Base-by-base conservation (phyloP, 2,329 filamentous ascomycete species). In the Colletotrichum sidae region DNA sequence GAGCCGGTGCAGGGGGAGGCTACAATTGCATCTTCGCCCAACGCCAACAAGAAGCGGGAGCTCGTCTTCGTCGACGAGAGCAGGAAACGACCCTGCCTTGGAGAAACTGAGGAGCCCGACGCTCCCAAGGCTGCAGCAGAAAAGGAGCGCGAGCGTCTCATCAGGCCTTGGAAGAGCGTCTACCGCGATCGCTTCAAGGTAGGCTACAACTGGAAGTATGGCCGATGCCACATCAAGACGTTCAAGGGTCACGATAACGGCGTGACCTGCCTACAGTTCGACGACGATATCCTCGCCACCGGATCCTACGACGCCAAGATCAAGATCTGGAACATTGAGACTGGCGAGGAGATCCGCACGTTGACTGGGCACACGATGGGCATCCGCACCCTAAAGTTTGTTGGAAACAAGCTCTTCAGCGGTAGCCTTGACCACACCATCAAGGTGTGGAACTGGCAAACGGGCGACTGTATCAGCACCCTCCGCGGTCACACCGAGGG, bases 131-230 rank as follows among this genome's bases (percentile, higher is more conserved):
- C 54, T 65, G 71, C 74, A 60, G 55, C 78, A 7, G 70, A 74
- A 51, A 69, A 76, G 17, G 78, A 78, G 60, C 73, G 77, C 4
- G 81, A 84, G 65, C 83, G 81, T 34, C 84, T 83, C 68, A 85
- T 84, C 55, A 80, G 93, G 37, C 94, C 60, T 91, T 99, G 96
- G 96, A 99, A 99, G 78, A 94, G 97, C 67, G 93, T 99, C 1
- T 99, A 99, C 81, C 92, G 93, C 69, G 95, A 97, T 76, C 88
- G 93, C 13, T 98, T 95, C 84, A 96, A 95, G 76, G 94, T 99
- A 52, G 95, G 96, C 55, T 96, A 91, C 66, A 98, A 98, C 76
- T 99, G 96, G 96, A 97, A 97, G 76, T 94, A 97, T 69, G 95
- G 96, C 4, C 89, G 95, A 42, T 98, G 91, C 79, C 90, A 90